Percentiles rank a stretch among this genome's conserved stretches.
phyloP scores from a whole-genome alignment of 768 basidiomycete species.

The Phanerochaete carnosa region DNA sequence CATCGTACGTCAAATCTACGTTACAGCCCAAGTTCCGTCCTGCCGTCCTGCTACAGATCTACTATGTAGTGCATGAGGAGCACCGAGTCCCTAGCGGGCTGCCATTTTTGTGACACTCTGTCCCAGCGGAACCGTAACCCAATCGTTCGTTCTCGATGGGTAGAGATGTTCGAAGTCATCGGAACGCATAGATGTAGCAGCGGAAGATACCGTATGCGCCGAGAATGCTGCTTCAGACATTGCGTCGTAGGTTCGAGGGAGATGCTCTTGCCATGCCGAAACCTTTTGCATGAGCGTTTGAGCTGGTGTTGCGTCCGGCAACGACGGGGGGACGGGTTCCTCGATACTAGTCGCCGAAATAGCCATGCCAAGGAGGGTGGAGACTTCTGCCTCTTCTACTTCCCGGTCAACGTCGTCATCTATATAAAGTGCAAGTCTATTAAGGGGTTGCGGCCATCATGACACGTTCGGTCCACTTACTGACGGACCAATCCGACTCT shows the following conservation, averaged over 20 bases:
- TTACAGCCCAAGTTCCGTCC: background rate
- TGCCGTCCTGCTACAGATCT: background rate
- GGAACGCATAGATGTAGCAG: conserved; percentile 1
- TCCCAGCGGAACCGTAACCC: background rate
- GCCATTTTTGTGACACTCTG: background rate
- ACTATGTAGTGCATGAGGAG: background rate
- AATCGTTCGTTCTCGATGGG: background rate
- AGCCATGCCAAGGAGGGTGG: background rate
- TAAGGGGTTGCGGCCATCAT: background rate
- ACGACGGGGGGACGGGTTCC: background rate
- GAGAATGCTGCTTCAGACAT: background rate
- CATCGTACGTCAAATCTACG: conserved; percentile 4
- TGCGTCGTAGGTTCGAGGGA: background rate
- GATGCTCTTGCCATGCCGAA: background rate
- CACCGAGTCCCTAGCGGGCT: background rate
- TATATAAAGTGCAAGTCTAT: background rate
- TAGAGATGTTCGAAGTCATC: background rate
- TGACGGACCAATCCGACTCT: background rate
- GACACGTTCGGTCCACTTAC: background rate
- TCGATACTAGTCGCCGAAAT: background rate
- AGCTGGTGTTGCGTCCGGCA: background rate
- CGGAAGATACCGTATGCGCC: conserved; percentile 6
- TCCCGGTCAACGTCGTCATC: conserved; percentile 1
- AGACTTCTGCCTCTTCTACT: background rate
- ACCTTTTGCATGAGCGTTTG: background rate